Percentiles rank a stretch among this genome's conserved stretches.
Conservation (phyloP, 495 filamentous ascomycete genomes). For the Pyrenula aspistea region DNA sequence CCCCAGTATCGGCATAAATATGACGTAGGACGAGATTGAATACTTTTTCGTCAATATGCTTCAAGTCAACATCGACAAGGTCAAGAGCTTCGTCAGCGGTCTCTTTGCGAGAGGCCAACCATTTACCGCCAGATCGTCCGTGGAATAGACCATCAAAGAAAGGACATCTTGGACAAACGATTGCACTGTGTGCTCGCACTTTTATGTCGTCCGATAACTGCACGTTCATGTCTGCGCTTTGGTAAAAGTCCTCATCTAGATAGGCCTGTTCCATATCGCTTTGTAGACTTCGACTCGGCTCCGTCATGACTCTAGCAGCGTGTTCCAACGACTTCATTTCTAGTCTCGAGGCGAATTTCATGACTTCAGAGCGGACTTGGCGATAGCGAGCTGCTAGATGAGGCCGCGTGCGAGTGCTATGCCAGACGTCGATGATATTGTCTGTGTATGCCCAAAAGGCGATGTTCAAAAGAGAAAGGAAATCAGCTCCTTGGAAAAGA, state of each 20-base stretch:
- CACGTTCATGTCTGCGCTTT: constrained; percentile 62
- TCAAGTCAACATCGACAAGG: constrained; percentile 62
- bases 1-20: constrained; percentile 73
- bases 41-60: constrained; percentile 56
- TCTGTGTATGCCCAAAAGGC: constrained; percentile 76
- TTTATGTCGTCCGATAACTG: constrained; percentile 59
- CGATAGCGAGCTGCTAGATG: constrained; percentile 57
- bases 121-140: constrained; percentile 70
- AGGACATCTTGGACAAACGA: constrained; percentile 75
- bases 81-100: constrained; percentile 25
- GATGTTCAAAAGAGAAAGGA: constrained; percentile 65
- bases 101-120: constrained; percentile 60
- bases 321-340: constrained; percentile 57
- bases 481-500: constrained; percentile 54
- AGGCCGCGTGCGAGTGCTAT: constrained; percentile 47
- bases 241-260: constrained; percentile 54
- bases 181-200: constrained; percentile 56
- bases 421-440: constrained; percentile 72
- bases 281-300: constrained; percentile 49
- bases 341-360: constrained; percentile 60
- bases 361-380: constrained; percentile 68
- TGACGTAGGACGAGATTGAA: constrained; percentile 74
- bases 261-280: constrained; percentile 56
- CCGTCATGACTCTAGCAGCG: constrained; percentile 59
- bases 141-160: constrained; percentile 87